A percentile compares a stretch with the other conserved stretches of the same genome.
These are phyloP conservation scores for Fonsecaea erecta DNA, from an alignment of 2,329 filamentous ascomycete species.

Conservation along the genomic window DNA sequence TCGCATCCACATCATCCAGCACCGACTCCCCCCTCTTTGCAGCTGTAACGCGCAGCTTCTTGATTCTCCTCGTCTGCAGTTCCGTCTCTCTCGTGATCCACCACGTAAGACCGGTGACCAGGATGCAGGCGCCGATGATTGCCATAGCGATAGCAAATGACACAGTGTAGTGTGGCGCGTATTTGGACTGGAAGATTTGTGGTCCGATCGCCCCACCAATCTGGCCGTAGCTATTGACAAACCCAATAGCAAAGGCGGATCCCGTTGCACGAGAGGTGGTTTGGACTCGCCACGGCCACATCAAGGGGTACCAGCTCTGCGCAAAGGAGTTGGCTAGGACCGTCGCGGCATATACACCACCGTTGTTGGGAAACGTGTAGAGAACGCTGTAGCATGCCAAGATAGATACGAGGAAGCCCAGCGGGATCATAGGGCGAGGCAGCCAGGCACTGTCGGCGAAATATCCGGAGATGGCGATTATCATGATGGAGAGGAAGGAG, in stretches of 20 bases:
- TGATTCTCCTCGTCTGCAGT: slow-evolving; percentile 51
- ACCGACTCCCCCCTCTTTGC: slow-evolving; percentile 49
- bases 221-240: slow-evolving; percentile 57
- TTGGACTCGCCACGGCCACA: slow-evolving; percentile 60
- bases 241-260: slow-evolving; percentile 57
- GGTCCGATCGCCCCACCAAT: slow-evolving; percentile 56
- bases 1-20: slow-evolving; percentile 51
- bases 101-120: slow-evolving; percentile 52
- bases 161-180: slow-evolving; percentile 51
- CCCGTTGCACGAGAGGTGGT: slow-evolving; percentile 55
- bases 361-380: slow-evolving; percentile 52
- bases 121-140: slow-evolving; percentile 50
- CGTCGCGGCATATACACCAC: slow-evolving; percentile 55
- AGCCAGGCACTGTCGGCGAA: slow-evolving; percentile 51
- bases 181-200: slow-evolving; percentile 53
- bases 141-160: slow-evolving; percentile 54
- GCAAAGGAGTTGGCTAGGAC: slow-evolving; percentile 52
- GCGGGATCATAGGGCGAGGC: slow-evolving; percentile 52
- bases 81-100: slow-evolving; percentile 53
- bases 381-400: slow-evolving; percentile 54
- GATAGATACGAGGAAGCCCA: slow-evolving; percentile 51
- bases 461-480: slow-evolving; percentile 51
- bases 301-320: slow-evolving; percentile 54
- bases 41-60: slow-evolving; percentile 49
- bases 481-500: slow-evolving; percentile 48